phyloP scores from a whole-genome alignment of 2,329 filamentous ascomycete species.

The Epichloe hybrida region DNA sequence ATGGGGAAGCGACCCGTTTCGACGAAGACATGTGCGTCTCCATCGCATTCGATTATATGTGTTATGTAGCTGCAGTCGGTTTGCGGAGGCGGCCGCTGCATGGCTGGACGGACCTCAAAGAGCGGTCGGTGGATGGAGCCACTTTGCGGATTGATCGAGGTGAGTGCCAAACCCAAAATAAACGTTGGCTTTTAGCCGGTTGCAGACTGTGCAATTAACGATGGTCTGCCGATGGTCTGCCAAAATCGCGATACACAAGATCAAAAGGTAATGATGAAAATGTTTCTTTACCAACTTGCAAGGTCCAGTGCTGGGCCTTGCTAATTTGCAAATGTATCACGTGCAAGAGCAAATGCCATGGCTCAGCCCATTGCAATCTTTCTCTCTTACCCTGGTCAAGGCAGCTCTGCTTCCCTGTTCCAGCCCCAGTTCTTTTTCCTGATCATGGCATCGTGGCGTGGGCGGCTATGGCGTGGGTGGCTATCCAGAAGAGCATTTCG shows the following conservation, averaged over 20 bases:
- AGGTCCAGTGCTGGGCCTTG: too few species aligned
- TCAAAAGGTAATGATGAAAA: too few species aligned
- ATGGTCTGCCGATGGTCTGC: background rate
- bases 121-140: background rate
- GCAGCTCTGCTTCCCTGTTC: background rate
- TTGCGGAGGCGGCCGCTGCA: background rate
- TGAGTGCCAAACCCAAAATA: background rate
- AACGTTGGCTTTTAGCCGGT: background rate
- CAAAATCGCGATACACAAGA: too few species aligned
- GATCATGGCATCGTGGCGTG: background rate
- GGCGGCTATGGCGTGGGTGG: background rate
- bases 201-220: background rate
- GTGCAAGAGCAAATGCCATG: too few species aligned
- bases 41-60: too few species aligned
- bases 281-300: too few species aligned
- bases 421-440: background rate
- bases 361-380: too few species aligned
- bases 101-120: background rate
- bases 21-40: too few species aligned
- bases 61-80: background rate
- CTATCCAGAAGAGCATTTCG: background rate
- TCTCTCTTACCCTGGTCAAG: background rate
- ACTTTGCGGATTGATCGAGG: too few species aligned
- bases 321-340: too few species aligned
- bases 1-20: too few species aligned